Percentiles rank a stretch among this genome's conserved stretches.
These are phyloP conservation scores for Hibiscus trionum DNA, from an alignment of 345 rosid species.

Conservation along the genomic window DNA sequence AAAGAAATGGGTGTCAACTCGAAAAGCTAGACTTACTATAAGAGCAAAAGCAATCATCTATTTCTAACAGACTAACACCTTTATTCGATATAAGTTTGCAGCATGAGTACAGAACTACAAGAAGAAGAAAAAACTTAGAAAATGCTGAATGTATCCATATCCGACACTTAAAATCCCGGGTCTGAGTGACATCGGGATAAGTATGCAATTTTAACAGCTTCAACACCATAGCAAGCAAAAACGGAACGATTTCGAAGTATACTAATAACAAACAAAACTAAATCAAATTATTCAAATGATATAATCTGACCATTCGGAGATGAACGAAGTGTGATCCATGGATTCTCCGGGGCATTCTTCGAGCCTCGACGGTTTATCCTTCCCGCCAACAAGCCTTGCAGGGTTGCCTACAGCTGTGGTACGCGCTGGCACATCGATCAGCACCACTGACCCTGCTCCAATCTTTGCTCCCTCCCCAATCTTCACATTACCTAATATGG, in stretches of 20 bases:
- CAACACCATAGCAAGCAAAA: background rate
- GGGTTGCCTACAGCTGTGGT: conserved; percentile 94
- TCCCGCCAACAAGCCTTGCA: conserved; percentile 87
- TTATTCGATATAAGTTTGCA: background rate
- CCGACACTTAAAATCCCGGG: background rate
- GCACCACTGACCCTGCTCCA: conserved; percentile 88
- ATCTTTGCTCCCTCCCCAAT: conserved; percentile 90
- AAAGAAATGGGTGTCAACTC: background rate
- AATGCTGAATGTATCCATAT: background rate
- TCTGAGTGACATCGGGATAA: background rate
- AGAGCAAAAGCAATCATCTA: background rate
- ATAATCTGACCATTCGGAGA: conserved; percentile 91
- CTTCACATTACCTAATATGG: conserved; percentile 72
- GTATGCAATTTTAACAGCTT: background rate
- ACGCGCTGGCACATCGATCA: conserved; percentile 67
- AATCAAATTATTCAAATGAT: conserved; percentile 31
- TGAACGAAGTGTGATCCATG: conserved; percentile 96
- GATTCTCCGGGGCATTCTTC: conserved; percentile 90
- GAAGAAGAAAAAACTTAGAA: background rate
- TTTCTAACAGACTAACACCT: background rate
- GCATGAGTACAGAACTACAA: background rate
- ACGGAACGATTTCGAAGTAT: background rate
- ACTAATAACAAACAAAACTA: background rate
- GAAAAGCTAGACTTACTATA: background rate
- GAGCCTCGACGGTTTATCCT: conserved; percentile 49